Evolutionary conservation across 2,329 filamentous ascomycete genomes (phyloP), one percentile per base, ranked within the genome.

Genomic region (Diaporthe citri): DNA sequence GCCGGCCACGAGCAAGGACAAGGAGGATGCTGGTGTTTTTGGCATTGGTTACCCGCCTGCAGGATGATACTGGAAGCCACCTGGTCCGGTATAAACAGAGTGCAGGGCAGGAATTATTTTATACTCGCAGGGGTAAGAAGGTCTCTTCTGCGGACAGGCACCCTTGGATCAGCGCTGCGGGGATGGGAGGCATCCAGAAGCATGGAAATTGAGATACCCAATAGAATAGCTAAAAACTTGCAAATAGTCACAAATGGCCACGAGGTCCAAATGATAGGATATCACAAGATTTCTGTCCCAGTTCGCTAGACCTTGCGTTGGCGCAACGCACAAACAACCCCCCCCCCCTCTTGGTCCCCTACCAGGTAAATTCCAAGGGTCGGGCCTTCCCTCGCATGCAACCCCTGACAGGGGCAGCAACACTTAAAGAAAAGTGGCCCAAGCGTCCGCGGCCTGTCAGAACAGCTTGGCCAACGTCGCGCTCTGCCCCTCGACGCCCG

Each of bases 391-490:
- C 28, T 31, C 31, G 31, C 22, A 13, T 52, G 9, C 7, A 60
- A 69, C 72, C 72, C 72, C 72, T 74, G 56, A 71, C 48, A 67
- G 60, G 52, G 73, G 66, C 41, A 70, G 56, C 64, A 41, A 22
- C 64, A 69, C 64, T 55, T 55, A 41, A 41, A 31, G 25, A 69
- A 43, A 39, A 60, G 48, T 74, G 74, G 74, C 28, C 67, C 72
- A 55, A 74, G 75, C 69, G 73, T 55, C 64, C 34, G 15, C 64
- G 22, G 64, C 64, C 66, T 59, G 46, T 72, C 22, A 70, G 72
- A 76, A 76, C 75, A 76, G 75, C 75, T 76, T 76, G 73, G 75
- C 75, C 74, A 67, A 72, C 55, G 28, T 70, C 70, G 66, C 64
- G 62, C 41, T 51, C 31, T 74, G 75, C 75, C 75, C 75, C 73